Conservation (phyloP, 139 green algal genomes). For the Pseudopediastrum boryanum region DNA sequence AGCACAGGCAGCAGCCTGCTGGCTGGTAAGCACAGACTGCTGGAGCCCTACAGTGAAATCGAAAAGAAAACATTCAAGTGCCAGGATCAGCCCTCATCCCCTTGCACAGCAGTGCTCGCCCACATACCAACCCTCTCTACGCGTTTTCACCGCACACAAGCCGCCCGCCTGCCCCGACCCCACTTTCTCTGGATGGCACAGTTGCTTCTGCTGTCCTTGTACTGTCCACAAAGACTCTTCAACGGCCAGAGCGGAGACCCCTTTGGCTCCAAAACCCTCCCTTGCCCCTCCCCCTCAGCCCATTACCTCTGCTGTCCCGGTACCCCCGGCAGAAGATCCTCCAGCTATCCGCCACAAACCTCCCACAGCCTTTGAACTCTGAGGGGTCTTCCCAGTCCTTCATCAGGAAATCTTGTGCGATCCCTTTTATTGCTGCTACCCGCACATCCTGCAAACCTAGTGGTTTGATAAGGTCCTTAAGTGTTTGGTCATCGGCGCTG, state of each 20-base stretch:
- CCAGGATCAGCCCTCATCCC: too few relatives aligned
- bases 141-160: background rate
- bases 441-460: conserved; percentile 49
- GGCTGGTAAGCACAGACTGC: too few relatives aligned
- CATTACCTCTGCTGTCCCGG: conserved; percentile 5
- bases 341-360: conserved; percentile 62
- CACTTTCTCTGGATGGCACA: background rate
- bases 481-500: background rate
- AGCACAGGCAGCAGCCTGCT: too few relatives aligned
- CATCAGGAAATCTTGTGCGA: conserved; percentile 46
- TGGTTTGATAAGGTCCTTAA: conserved; percentile 33
- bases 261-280: background rate
- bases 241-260: background rate
- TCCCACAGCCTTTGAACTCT: conserved; percentile 60
- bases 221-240: background rate
- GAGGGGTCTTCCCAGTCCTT: conserved; percentile 45
- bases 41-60: too few relatives aligned
- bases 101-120: too few relatives aligned
- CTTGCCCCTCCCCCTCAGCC: background rate
- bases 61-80: too few relatives aligned
- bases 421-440: background rate
- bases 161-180: background rate
- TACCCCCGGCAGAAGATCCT: conserved; percentile 62
- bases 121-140: too few relatives aligned
- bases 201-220: background rate